Evolutionary conservation across 2,329 filamentous ascomycete genomes (phyloP).

Genomic region (Arthrobotrys sphaeroides): DNA sequence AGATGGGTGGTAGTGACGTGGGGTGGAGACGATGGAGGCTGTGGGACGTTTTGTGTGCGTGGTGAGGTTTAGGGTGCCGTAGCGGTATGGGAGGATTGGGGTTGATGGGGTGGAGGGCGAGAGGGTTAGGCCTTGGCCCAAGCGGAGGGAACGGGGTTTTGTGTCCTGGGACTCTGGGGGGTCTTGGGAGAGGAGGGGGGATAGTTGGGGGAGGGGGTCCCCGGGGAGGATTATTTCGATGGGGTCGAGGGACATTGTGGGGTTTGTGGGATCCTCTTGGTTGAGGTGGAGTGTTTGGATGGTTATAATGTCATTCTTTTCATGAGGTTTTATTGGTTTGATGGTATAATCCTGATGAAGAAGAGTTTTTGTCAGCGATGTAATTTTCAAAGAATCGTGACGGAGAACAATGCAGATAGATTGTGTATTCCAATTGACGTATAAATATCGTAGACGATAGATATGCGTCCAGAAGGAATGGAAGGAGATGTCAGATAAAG

Average conservation of each 20-base stretch:
- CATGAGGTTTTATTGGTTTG: background rate
- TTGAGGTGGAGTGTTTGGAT: background rate
- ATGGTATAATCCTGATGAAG: slow-evolving; percentile 10
- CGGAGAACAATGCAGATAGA: slow-evolving; percentile 8
- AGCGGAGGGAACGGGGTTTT: slow-evolving; percentile 40
- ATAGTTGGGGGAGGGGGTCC: slow-evolving; percentile 41
- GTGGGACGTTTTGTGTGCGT: slow-evolving; percentile 24
- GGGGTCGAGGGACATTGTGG: slow-evolving; percentile 7
- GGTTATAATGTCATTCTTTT: slow-evolving; percentile 39
- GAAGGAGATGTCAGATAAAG: slow-evolving; percentile 37
- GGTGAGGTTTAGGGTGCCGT: slow-evolving; percentile 30
- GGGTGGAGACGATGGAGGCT: slow-evolving; percentile 39
- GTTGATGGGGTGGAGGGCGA: slow-evolving; percentile 40
- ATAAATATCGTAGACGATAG: background rate
- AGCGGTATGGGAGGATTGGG: slow-evolving; percentile 46
- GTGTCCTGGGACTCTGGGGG: background rate
- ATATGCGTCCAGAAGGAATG: background rate
- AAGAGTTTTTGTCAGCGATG: slow-evolving; percentile 11
- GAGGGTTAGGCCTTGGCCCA: slow-evolving; percentile 41
- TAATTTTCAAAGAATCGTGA: slow-evolving; percentile 3
- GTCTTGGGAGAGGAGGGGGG: slow-evolving; percentile 28
- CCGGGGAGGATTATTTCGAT: slow-evolving; percentile 43
- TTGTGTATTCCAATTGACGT: background rate
- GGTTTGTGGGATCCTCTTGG: background rate
- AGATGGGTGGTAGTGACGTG: slow-evolving; percentile 42